Base-by-base conservation (phyloP, 2,329 filamentous ascomycete genomes). In the Aspergillus caelatus region DNA sequence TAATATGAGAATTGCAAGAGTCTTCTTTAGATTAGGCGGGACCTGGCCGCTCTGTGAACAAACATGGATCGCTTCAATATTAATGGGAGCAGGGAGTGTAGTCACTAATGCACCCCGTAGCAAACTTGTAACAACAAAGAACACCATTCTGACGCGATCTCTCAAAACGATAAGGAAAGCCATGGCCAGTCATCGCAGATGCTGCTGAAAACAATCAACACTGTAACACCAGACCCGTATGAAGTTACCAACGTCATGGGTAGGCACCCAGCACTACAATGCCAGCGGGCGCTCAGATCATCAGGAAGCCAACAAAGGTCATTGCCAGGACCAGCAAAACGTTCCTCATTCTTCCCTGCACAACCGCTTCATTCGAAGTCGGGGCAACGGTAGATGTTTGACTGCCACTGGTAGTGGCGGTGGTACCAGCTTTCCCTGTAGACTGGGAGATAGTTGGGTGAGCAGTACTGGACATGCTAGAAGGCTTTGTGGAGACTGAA, bases 351-450 rank as follows among this genome's bases (percentile, higher is more conserved):
- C 57, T 45, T 36, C 32, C 53, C 45, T 58, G 53, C 11, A 46
- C 39, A n/a, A 28, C 8, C 21, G 69, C 66, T 41, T 65, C 70
- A 54, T 73, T 72, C 7, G 65, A 28, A 23, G 67, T 67, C 23
- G 72, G 70, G 30, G 66, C 53, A 30, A 52, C 55, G 21, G 57
- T 61, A 19, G 58, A 36, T 26, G 53, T 23, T 19, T 61, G 50
- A 52, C 52, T 54, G n/a, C 56, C 46, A 53, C 50, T 61, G 34
- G 50, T n/a, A n/a, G 64, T 60, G 34, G 53, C 16, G 46, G 34
- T 39, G 28, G 53, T 48, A 53, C 39, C 32, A 23, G 60, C 34
- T 23, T 56, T 36, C 32, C 19, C 43, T 26, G 60, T 48, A 57
- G 56, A 43, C 10, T 57, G 62, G 30, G 62, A 46, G 34, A 12